Evolutionary conservation across 1,284 basidiomycete species (phyloP).

Genomic region (Apiotrichum akiyoshidainum): DNA sequence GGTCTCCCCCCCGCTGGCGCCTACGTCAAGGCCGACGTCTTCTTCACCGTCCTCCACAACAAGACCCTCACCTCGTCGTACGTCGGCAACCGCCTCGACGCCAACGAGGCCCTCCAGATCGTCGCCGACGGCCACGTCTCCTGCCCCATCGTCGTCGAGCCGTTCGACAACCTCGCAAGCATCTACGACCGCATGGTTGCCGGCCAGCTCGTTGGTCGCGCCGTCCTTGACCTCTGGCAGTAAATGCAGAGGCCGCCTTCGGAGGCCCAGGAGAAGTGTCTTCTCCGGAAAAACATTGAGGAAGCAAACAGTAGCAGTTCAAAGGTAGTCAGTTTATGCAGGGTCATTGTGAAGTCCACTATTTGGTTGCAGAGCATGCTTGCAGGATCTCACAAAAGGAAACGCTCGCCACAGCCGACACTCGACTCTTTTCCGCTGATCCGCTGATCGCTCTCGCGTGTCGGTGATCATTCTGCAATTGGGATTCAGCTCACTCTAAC

Average conservation of each 20-base stretch:
- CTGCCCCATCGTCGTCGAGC: slow-evolving; percentile 57
- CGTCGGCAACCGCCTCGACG: slow-evolving; percentile 70
- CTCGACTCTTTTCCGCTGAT: too few species aligned
- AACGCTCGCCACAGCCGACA: too few species aligned
- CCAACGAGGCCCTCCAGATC: slow-evolving; percentile 63
- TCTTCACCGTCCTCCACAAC: slow-evolving; percentile 69
- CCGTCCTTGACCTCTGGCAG: slow-evolving; percentile 57
- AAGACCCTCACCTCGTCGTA: slow-evolving; percentile 71
- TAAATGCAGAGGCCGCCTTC: neutral
- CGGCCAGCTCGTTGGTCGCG: slow-evolving; percentile 61
- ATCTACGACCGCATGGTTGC: slow-evolving; percentile 60
- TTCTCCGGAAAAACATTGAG: neutral
- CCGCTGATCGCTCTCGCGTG: too few species aligned
- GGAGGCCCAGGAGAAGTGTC: neutral
- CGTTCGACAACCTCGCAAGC: slow-evolving; percentile 58
- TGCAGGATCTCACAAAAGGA: too few species aligned
- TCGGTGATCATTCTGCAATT: too few species aligned
- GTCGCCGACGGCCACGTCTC: slow-evolving; percentile 62
- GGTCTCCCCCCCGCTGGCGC: slow-evolving; percentile 64
- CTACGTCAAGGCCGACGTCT: slow-evolving; percentile 55
- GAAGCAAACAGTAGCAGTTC: too few species aligned
- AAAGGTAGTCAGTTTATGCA: too few species aligned
- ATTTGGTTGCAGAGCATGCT: too few species aligned
- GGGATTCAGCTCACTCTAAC: too few species aligned
- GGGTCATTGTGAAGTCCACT: too few species aligned